Evolutionary conservation across 2,329 filamentous ascomycete genomes (phyloP), one percentile per base, ranked within the genome.

Genomic region (Pseudonectria buxi): DNA sequence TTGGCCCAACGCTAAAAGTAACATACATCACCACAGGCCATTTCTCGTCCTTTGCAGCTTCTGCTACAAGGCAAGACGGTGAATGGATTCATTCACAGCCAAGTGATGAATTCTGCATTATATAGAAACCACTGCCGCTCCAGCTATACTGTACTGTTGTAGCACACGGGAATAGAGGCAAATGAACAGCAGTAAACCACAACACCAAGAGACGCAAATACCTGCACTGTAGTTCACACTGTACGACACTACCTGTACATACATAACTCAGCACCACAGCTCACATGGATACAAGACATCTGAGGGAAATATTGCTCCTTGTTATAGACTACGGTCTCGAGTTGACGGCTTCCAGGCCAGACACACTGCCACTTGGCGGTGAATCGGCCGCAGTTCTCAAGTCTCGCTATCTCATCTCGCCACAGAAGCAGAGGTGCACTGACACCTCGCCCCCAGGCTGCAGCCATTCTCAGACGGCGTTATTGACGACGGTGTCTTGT

Each of bases 351-450:
- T 39, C 24, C 44, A 35, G 44, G 48, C 43, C 42, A 41, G 40
- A 46, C 37, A 31, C 46, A 49, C 48, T 34, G 34, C 50, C 50
- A 53, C 50, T 53, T 53, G 50, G 48, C 40, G 35, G 41, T 42
- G 41, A 46, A 47, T 44, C 41, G 18, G 32, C 49, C 48, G 43
- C 35, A 53, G 45, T 44, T 39, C 18, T 44, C 39, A 43, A 49
- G 45, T 40, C 46, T 47, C 40, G 36, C 45, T 43, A 40, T 50
- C 41, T 22, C 18, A 6, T 22, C 18, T 22, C 18, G 18, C 18
- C 18, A 42, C 31, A 40, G 46, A 49, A 51, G 49, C 33, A 37
- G 33, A 33, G 33, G 44, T 53, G 50, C 52, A 55, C 52, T 55
- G 41, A 49, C 52, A 55, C 43, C 9, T 9, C 39, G 42, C 41